Conservation (phyloP, 1,139 yeast genomes). For the Hansenula sp. region DNA sequence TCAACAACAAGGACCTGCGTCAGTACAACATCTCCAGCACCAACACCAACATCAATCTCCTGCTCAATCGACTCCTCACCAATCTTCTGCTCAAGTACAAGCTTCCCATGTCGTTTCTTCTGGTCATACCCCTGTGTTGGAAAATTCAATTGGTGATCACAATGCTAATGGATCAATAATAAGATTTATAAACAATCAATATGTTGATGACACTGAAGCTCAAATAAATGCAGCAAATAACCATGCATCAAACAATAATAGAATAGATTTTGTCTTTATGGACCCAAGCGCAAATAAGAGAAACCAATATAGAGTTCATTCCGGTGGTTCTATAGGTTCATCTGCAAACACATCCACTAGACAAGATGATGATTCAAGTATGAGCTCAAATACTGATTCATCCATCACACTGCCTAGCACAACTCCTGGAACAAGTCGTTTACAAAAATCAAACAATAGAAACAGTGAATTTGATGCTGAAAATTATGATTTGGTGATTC, state of each 20-base stretch:
- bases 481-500: constrained; percentile 23
- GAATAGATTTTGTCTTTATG: constrained; percentile 24
- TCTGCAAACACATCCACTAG: neutral
- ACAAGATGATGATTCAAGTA: constrained; percentile 12
- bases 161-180: constrained; percentile 18
- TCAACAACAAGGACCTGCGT: constrained; percentile 2
- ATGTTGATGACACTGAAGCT: constrained; percentile 22
- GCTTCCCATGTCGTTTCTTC: constrained; percentile 8
- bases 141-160: constrained; percentile 14
- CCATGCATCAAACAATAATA: constrained; percentile 8
- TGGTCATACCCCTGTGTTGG: constrained; percentile 11
- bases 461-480: constrained; percentile 21
- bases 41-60: constrained; percentile 5
- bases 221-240: constrained; percentile 9
- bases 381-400: neutral
- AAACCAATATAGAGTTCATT: constrained; percentile 19
- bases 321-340: constrained; percentile 2
- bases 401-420: neutral
- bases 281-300: constrained; percentile 22
- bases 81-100: constrained; percentile 4
- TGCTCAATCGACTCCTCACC: constrained; percentile 8
- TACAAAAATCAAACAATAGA: constrained; percentile 19
- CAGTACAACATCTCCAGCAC: constrained; percentile 5
- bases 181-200: constrained; percentile 24
- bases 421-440: constrained; percentile 10